These are phyloP conservation scores for Ascosphaera apis DNA, from an alignment of 2,329 filamentous ascomycete species.

Conservation along the genomic window DNA sequence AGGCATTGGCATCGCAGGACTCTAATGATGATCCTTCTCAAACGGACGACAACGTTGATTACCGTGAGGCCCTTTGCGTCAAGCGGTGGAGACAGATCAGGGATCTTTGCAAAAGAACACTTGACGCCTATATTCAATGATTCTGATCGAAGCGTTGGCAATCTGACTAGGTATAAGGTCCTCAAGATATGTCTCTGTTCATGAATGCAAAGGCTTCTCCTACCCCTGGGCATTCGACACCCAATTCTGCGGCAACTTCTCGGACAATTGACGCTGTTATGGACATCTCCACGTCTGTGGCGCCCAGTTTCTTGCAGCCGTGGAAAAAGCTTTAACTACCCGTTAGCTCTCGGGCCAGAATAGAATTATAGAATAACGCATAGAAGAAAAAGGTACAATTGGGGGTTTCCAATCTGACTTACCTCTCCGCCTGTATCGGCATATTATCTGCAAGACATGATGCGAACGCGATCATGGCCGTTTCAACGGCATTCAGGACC, in stretches of 20 bases:
- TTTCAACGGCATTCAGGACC: conserved; percentile 9
- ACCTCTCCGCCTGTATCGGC: conserved; percentile 11
- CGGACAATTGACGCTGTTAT: conserved; percentile 7
- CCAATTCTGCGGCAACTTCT: conserved; percentile 7
- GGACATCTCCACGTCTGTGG: conserved; percentile 6
- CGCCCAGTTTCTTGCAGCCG: conserved; percentile 10
- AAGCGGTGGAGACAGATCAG: conserved; percentile 19
- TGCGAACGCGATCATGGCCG: conserved; percentile 11
- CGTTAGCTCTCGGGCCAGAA: not conserved
- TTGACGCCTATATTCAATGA: conserved; percentile 2
- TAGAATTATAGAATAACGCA: no score
- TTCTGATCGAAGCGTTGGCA: not conserved
- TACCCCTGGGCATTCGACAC: conserved; percentile 3
- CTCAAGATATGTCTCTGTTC: not conserved
- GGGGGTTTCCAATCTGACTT: conserved; percentile 2
- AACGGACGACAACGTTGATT: not conserved
- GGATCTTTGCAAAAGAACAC: conserved; percentile 12
- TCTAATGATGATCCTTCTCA: not conserved
- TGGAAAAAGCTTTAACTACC: conserved; percentile 8
- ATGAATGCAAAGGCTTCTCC: conserved; percentile 5
- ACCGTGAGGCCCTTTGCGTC: conserved; percentile 2
- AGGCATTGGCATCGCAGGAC: conserved; percentile 5
- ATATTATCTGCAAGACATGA: conserved; percentile 11
- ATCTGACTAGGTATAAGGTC: no score
- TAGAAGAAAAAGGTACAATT: not conserved